Percentiles rank a stretch among this genome's conserved stretches.
phyloP scores from a whole-genome alignment of 352 stramenopile genomes.

The Globisporangium barbulae region DNA sequence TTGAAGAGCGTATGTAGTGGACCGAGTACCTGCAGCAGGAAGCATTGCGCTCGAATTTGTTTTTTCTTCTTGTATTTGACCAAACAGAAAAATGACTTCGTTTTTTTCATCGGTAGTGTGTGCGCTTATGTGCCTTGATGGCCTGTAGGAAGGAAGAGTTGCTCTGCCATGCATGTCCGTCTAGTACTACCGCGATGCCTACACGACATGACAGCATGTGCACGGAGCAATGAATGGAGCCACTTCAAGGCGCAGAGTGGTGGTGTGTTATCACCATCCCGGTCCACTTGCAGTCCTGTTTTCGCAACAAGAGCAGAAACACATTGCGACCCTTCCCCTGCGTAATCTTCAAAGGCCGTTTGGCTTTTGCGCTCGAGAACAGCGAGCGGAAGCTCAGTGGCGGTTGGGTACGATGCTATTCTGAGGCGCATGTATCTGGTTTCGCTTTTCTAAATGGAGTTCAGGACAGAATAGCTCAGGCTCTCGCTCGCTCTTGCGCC shows the following conservation, averaged over 20 bases:
- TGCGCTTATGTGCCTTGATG: too few relatives aligned
- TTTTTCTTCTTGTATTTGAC: neutral
- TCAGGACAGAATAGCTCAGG: neutral
- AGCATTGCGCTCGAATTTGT: neutral
- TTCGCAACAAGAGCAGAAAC: neutral
- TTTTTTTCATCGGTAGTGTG: neutral
- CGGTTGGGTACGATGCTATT: neutral
- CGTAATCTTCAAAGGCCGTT: neutral
- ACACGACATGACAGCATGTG: neutral
- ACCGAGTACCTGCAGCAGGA: neutral
- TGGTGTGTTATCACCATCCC: slow-evolving; percentile 2
- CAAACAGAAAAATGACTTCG: neutral
- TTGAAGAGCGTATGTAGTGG: neutral
- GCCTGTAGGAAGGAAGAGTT: neutral
- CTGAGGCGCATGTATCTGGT: neutral
- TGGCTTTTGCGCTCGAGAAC: too few relatives aligned
- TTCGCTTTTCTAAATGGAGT: slow-evolving; percentile 8
- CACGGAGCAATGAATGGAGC: neutral
- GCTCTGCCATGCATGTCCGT: neutral
- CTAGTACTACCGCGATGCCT: too few relatives aligned
- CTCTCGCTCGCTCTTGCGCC: neutral
- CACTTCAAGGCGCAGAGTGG: slow-evolving; percentile 3
- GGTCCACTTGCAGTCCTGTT: neutral
- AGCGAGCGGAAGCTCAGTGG: too few relatives aligned
- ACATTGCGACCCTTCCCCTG: neutral